Base-by-base conservation (phyloP, 352 stramenopile genomes). In the Phytophthora quininea region DNA sequence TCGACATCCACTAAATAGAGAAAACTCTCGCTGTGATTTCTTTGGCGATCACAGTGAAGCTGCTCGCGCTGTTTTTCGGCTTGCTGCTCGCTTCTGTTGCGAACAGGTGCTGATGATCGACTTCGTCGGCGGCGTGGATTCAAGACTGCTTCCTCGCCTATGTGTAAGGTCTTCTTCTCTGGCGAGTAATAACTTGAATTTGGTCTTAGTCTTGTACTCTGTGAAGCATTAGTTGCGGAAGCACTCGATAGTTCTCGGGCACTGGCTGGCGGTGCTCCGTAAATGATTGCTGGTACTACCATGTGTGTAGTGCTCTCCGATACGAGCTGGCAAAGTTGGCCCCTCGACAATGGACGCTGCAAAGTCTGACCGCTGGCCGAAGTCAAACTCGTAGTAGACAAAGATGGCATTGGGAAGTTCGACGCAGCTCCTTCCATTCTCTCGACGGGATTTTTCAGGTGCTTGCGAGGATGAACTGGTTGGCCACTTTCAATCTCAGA, bases 381-480 rank as follows among this genome's bases (percentile, higher is more conserved):
- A 24, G 4, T 70, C 12, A 51, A 56, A 7, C n/a, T 35, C 9
- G 48, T 52, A 42, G 38, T 58, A 10, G 19, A 24, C 19, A 0
- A 24, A 30, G 12, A 29, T 55, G 62, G 31, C 9, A 40, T 46
- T 50, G 67, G 48, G 3, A 49, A 33, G 42, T 12, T 55, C 49
- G 48, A 35, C 3, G 29, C 46, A 15, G 64, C 51, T 51, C 59
- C 33, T 37, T 76, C 52, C 73, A 90, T 74, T 31, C 67, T 81
- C 58, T 92, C 84, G 1, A 92, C 33, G 0, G 84, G 77, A 27
- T 86, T 92, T 59, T 92, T 92, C 4, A 92, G 57, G 58, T 92
- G 74, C 38, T 77, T 84, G 2, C 64, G 72, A 15, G 64, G 51
- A 32, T 74, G 69, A 11, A 14, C 58, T 24, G 0, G 19, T 24